Evolutionary conservation across 495 filamentous ascomycete genomes (phyloP).

Genomic region (Stereocaulon alpinum): DNA sequence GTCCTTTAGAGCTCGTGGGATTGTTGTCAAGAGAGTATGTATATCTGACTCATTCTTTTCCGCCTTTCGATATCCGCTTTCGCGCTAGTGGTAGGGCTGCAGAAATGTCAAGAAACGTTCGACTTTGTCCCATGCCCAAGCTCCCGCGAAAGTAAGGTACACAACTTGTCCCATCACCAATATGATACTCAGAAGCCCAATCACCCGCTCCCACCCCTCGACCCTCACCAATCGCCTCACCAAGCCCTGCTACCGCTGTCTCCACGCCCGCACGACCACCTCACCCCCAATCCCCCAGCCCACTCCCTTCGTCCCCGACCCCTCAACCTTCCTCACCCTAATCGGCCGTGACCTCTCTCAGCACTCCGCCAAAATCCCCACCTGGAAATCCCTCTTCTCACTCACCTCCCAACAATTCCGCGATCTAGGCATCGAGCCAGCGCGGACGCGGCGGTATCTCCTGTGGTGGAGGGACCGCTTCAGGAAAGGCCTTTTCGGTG

Average conservation of each 20-base stretch:
- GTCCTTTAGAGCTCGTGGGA: background rate
- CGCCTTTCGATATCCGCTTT: background rate
- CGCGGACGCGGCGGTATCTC: constrained; percentile 72
- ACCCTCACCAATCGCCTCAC: background rate
- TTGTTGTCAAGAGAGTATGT: background rate
- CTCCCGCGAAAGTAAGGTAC: background rate
- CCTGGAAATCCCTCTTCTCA: constrained; percentile 82
- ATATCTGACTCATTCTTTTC: background rate
- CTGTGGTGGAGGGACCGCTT: constrained; percentile 79
- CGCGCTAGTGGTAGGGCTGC: constrained; percentile 5
- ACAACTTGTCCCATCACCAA: background rate
- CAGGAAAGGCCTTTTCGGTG: constrained; percentile 58
- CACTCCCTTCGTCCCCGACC: constrained; percentile 79
- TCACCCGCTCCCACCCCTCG: background rate
- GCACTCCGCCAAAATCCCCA: constrained; percentile 69
- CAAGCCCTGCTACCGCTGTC: constrained; percentile 2
- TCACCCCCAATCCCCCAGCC: constrained; percentile 48
- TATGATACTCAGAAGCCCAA: constrained; percentile 5
- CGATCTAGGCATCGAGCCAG: constrained; percentile 75
- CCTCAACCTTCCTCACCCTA: constrained; percentile 78
- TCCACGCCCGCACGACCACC: constrained; percentile 11
- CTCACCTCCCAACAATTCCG: constrained; percentile 65
- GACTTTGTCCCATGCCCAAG: background rate
- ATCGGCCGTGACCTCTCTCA: constrained; percentile 80
- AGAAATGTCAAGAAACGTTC: background rate